These are phyloP conservation scores for Dianthus caryophyllus DNA, from an alignment of 148 eudicot species.

Conservation along the genomic window DNA sequence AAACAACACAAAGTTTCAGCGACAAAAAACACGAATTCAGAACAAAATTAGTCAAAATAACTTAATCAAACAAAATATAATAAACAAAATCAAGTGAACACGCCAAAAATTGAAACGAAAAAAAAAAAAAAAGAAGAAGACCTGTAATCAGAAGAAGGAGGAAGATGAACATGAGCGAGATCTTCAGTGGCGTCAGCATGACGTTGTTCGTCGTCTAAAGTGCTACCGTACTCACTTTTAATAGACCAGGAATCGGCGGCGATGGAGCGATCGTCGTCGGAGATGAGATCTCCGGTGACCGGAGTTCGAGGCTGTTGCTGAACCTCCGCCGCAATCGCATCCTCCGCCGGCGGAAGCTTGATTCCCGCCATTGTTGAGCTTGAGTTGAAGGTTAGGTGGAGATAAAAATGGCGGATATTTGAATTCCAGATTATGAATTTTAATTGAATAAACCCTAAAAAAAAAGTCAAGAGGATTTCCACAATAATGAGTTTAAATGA, in stretches of 20 bases:
- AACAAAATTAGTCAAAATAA: constrained; percentile 8
- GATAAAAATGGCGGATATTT: background rate
- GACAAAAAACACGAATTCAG: background rate
- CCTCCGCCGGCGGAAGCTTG: constrained; percentile 62
- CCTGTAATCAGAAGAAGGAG: constrained; percentile 82
- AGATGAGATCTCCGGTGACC: constrained; percentile 64
- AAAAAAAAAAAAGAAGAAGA: constrained; percentile 9
- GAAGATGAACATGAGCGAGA: constrained; percentile 62
- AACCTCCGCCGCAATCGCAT: constrained; percentile 31
- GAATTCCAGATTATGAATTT: no score
- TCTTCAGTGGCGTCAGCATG: constrained; percentile 97
- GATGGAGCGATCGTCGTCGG: constrained; percentile 94
- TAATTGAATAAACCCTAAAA: no score
- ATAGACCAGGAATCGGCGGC: constrained; percentile 99
- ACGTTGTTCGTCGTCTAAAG: constrained; percentile 92
- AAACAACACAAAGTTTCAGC: background rate
- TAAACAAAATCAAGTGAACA: background rate
- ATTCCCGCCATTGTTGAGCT: constrained; percentile 60
- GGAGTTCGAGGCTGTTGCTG: constrained; percentile 55
- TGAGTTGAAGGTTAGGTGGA: background rate
- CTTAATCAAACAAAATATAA: no score
- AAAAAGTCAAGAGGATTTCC: no score
- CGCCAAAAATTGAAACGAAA: background rate
- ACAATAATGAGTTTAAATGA: no score
- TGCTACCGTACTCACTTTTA: constrained; percentile 95